Evolutionary conservation across 768 basidiomycete species (phyloP), one percentile per base, ranked within the genome.

Genomic region (Dacryopinax primogenitus): DNA sequence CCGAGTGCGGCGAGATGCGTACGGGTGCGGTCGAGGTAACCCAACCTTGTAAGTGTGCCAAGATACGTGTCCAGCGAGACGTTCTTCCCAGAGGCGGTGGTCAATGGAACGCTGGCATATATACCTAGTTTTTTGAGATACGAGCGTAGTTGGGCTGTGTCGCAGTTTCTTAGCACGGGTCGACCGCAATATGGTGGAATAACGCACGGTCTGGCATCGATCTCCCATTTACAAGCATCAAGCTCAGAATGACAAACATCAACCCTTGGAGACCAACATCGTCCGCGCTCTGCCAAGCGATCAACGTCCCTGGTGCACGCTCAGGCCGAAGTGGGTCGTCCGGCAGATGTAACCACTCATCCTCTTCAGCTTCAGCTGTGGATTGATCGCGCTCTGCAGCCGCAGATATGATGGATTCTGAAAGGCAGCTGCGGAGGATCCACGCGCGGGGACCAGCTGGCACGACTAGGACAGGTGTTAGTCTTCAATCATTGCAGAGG

Each of bases 201-300:
- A 1, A 77, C 86, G 70, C 70, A 93, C 93, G 74, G 70, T 96
- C 92, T 30, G 79, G 78, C 18, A 96, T 78, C 15, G 83, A 80
- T 11, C 87, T 78, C 47, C 90, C 90, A 68, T 83, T 85, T 45
- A 87, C 87, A n/a, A 98, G 79, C 58, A 98, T 85, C 26, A 96
- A 77, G 0, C 87, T 84, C 11, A 97, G 82, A 36, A 98, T 80
- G 16, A 90, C 83, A 64, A 91, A 87, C 15, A 93, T 78, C 3
- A 96, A 74, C 7, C 92, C 94, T 26, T 88, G 72, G 1, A 74
- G 34, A 0, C 68, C 86, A 0, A 91, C 77, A 67, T 93, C 81
- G 72, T 92, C 84, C 13, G 77, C 72, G 63, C 76, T 78, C 66
- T 82, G 86, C 86, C 88, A 90, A 0, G 86, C 84, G 51, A 92